Percentiles rank a stretch among this genome's conserved stretches.
phyloP scores from a whole-genome alignment of 2,329 filamentous ascomycete species.

The Ophiostoma sp. region DNA sequence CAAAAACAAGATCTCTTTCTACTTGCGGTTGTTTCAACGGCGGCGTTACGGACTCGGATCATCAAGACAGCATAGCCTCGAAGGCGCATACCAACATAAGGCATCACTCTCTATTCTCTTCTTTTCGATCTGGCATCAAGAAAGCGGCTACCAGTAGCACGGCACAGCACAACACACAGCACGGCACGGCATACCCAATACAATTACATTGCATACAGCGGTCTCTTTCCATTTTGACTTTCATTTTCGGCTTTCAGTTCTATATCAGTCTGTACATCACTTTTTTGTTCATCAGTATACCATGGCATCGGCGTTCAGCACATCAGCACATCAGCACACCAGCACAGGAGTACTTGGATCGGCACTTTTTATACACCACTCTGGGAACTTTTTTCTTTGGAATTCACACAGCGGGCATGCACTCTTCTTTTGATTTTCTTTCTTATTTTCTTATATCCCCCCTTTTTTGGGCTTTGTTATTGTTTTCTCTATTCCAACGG shows the following conservation, averaged over 20 bases:
- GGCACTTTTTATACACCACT: slow-evolving; percentile 23
- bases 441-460: slow-evolving; percentile 18
- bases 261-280: neutral
- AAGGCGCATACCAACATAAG: slow-evolving; percentile 15
- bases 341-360: slow-evolving; percentile 22
- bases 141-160: slow-evolving; percentile 27
- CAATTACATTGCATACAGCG: slow-evolving; percentile 16
- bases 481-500: slow-evolving; percentile 32
- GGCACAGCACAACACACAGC: slow-evolving; percentile 16
- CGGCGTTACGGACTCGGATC: slow-evolving; percentile 25
- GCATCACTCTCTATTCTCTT: slow-evolving; percentile 8
- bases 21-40: slow-evolving; percentile 26
- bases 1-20: slow-evolving; percentile 12
- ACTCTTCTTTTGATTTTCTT: slow-evolving; percentile 36
- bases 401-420: slow-evolving; percentile 40
- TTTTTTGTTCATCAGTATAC: slow-evolving; percentile 15
- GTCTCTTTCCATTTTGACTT: slow-evolving; percentile 4
- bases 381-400: slow-evolving; percentile 26
- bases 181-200: neutral
- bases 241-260: slow-evolving; percentile 1
- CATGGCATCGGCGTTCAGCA: slow-evolving; percentile 17
- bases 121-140: slow-evolving; percentile 27
- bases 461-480: slow-evolving; percentile 31
- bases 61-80: slow-evolving; percentile 7
- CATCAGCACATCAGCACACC: slow-evolving; percentile 17